These are phyloP conservation scores for Quercus dentata DNA, from an alignment of 306 rosid genomes.

Conservation along the genomic window DNA sequence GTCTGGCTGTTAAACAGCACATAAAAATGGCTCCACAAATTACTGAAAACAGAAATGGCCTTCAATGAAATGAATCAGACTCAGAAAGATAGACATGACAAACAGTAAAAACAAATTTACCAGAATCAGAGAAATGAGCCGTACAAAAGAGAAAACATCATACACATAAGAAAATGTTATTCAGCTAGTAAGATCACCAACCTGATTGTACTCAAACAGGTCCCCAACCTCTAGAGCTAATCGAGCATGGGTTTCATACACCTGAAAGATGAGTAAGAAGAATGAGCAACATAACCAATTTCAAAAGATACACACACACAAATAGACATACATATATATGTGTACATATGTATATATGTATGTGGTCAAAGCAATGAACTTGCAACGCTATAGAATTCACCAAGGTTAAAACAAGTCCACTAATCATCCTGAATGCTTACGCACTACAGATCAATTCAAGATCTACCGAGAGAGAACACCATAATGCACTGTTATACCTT, in stretches of 20 bases:
- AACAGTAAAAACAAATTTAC: constrained; percentile 13
- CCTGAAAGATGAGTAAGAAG: constrained; percentile 45
- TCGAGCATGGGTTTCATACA: constrained; percentile 96
- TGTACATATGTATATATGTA: background rate
- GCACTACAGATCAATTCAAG: background rate
- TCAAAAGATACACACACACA: background rate
- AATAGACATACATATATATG: background rate
- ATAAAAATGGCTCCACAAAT: constrained; percentile 18
- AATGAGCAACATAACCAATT: background rate
- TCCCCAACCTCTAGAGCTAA: constrained; percentile 87
- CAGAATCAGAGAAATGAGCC: background rate
- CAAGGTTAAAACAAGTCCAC: background rate
- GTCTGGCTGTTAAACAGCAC: constrained; percentile 2
- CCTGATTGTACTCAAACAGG: constrained; percentile 95
- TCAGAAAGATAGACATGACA: constrained; percentile 1
- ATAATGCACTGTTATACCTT: constrained; percentile 58
- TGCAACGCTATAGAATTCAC: background rate
- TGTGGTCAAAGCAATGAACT: background rate
- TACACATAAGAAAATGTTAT: background rate
- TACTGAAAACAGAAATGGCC: background rate
- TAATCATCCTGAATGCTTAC: background rate
- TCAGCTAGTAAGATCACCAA: constrained; percentile 28
- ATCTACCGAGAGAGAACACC: background rate
- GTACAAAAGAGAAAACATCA: background rate
- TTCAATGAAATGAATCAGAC: background rate